These are phyloP conservation scores for Teratosphaeria nubilosa DNA, from an alignment of 2,329 filamentous ascomycete genomes.

Conservation along the genomic window DNA sequence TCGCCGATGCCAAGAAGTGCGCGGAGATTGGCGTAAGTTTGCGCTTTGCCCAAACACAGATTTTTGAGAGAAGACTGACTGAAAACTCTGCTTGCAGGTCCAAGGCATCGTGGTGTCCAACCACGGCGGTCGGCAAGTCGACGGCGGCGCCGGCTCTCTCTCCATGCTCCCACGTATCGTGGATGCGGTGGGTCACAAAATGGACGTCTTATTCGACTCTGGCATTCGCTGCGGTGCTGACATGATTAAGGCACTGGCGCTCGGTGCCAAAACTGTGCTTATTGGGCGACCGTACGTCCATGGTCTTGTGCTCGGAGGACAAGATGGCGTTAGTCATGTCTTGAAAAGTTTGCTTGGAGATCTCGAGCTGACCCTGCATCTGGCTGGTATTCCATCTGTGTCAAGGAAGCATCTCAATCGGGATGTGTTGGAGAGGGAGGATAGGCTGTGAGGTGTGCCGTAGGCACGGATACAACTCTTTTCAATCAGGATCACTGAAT, in stretches of 20 bases:
- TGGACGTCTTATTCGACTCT: slow-evolving; percentile 42
- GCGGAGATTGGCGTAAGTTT: slow-evolving; percentile 30
- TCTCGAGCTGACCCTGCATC: slow-evolving; percentile 11
- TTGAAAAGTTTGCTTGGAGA: slow-evolving; percentile 11
- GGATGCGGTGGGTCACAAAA: slow-evolving; percentile 43
- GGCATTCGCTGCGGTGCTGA: slow-evolving; percentile 41
- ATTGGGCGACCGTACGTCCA: slow-evolving; percentile 51
- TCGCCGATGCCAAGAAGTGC: slow-evolving; percentile 36
- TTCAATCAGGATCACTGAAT: not conserved
- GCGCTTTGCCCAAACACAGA: not conserved
- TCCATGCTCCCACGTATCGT: slow-evolving; percentile 51
- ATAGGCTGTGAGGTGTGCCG: not conserved
- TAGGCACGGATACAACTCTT: not conserved
- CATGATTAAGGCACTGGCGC: slow-evolving; percentile 41
- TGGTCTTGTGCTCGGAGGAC: slow-evolving; percentile 46
- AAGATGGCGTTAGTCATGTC: slow-evolving; percentile 41
- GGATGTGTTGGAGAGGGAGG: not conserved
- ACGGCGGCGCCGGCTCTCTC: slow-evolving; percentile 32
- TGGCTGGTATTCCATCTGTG: slow-evolving; percentile 6
- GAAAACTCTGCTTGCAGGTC: not conserved
- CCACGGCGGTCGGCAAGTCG: slow-evolving; percentile 15
- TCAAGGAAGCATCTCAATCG: not conserved
- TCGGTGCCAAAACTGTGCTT: slow-evolving; percentile 49
- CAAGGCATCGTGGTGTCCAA: slow-evolving; percentile 43
- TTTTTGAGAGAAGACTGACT: not conserved